Base-by-base conservation (phyloP, 768 basidiomycete genomes). In the Tulasnella sp. region DNA sequence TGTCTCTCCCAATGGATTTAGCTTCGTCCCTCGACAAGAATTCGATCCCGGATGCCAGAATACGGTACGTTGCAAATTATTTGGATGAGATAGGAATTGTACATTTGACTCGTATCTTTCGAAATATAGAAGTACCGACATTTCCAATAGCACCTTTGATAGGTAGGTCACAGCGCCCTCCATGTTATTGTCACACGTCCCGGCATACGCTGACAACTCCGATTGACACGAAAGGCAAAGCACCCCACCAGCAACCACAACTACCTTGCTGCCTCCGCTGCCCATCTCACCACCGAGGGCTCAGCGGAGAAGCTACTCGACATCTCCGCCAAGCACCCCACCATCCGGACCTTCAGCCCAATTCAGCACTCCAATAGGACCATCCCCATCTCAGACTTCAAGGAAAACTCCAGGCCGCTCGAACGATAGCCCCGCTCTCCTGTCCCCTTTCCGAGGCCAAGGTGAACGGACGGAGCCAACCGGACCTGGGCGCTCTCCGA, bases 311-410 rank as follows among this genome's bases (percentile, higher is more conserved):
- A 56, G 19, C 34, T n/a, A 44, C 52, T 31, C 68, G 10, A 12
- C 58, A 36, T 77, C 76, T 1, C 76, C 76, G 36, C 76, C 76
- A 27, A 56, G 21, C 27, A 77, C 76, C 12, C 76, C 76, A 24
- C 76, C 76, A 9, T 71, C 36, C 12, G 27, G 34, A 39, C 58
- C 76, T 19, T 62, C 56, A 34, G 46, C 76, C n/a, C 56, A 62
- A 77, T 62, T 77, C 38, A 71, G 76, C 40, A 62, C 48, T 27
- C 76, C 76, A 24, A 10, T 71, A 31, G 48, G 76, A 31, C 34
- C 56, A 5, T 58, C 31, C 42, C 58, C 68, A 77, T 58, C 39
- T 34, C 48, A 42, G 27, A 19, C 36, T 62, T 58, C 76, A 36
- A 52, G 52, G 76, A 58, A 77, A 21, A 77, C 76, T 34, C 76